Percentiles rank a stretch among this genome's conserved stretches.
phyloP scores from a whole-genome alignment of 1,139 yeast species.

The Kluyveromyces sp. region DNA sequence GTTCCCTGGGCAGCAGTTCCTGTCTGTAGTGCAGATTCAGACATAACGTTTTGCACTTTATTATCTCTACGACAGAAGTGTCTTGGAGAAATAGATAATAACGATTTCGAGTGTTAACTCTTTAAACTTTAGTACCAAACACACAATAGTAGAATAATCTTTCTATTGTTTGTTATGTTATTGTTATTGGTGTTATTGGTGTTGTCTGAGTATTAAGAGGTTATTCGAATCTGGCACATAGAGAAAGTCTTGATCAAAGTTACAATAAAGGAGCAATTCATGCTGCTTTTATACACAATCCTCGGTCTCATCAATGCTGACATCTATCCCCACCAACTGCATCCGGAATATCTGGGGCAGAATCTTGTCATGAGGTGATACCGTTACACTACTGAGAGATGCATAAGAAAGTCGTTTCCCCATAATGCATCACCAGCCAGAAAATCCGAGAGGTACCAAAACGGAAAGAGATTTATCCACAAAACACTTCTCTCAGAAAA shows the following conservation, averaged over 20 bases:
- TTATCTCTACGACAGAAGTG: neutral
- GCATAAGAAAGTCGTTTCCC: too few species aligned
- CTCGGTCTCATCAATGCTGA: neutral
- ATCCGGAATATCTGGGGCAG: neutral
- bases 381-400: too few species aligned
- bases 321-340: neutral
- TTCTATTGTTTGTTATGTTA: too few species aligned
- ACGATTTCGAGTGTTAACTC: neutral
- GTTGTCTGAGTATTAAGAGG: too few species aligned
- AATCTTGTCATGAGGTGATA: neutral
- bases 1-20: conserved; percentile 13
- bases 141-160: neutral
- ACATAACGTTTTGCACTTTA: conserved; percentile 1
- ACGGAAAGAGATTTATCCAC: too few species aligned
- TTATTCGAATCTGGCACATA: neutral
- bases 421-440: too few species aligned
- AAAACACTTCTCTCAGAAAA: too few species aligned
- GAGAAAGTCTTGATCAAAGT: neutral
- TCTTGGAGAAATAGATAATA: neutral
- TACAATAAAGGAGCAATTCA: neutral
- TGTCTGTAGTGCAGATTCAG: conserved; percentile 4
- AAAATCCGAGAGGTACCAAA: too few species aligned
- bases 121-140: neutral
- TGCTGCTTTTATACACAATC: neutral
- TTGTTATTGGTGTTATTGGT: neutral